Evolutionary conservation across 23 red algal species (phyloP).

Genomic region (Gracilariopsis chorda): DNA sequence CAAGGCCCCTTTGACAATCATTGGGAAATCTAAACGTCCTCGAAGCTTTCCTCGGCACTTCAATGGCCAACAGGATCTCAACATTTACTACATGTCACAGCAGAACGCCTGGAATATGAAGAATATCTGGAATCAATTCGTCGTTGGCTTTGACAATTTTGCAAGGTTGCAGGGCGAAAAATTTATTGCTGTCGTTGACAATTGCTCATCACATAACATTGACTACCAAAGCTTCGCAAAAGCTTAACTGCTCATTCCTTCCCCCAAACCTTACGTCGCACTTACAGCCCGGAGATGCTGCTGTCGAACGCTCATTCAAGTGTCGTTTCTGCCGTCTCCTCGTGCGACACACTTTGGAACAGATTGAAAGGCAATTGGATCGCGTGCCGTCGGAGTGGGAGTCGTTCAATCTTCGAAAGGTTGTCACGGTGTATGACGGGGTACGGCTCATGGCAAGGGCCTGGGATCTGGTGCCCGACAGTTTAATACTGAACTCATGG

Average conservation of each 20-base stretch:
- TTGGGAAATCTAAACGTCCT: too few species aligned
- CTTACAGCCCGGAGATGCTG: neutral
- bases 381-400: neutral
- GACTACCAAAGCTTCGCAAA: too few species aligned
- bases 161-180: too few species aligned
- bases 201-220: neutral
- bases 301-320: neutral
- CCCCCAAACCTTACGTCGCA: neutral
- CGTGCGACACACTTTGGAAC: too few species aligned
- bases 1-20: neutral
- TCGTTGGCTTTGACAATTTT: neutral
- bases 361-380: neutral
- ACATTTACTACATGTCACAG: too few species aligned
- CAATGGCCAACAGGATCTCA: too few species aligned
- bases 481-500: too few species aligned
- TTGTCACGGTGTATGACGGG: constrained; percentile 10
- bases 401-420: neutral
- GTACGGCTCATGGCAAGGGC: neutral
- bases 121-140: neutral
- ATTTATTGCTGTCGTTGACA: neutral
- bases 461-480: too few species aligned
- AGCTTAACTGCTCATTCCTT: neutral
- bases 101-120: too few species aligned
- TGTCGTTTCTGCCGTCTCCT: neutral
- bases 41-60: too few species aligned